Evolutionary conservation across 2,329 filamentous ascomycete genomes (phyloP).

Genomic region (Clonostachys solani): DNA sequence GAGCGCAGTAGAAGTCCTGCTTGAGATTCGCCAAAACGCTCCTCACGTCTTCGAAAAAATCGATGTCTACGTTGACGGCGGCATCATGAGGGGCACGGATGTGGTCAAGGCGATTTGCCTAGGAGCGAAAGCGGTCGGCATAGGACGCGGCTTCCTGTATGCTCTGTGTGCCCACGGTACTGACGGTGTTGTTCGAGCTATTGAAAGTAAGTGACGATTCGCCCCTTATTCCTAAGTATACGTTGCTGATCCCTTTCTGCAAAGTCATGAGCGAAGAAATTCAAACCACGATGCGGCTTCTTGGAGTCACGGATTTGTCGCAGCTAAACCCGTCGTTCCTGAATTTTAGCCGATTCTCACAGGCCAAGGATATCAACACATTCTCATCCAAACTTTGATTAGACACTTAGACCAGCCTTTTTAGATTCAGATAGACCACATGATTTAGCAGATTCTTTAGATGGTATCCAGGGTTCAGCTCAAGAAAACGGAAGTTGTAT

Average conservation of each 20-base stretch:
- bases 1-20: conserved; percentile 48
- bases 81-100: conserved; percentile 61
- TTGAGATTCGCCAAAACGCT: conserved; percentile 46
- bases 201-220: conserved; percentile 38
- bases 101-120: conserved; percentile 64
- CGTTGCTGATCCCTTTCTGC: no score
- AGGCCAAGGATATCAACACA: no score
- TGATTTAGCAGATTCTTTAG: no score
- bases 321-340: no score
- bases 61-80: conserved; percentile 60
- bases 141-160: conserved; percentile 58
- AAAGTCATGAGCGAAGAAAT: not conserved
- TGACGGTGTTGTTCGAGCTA: conserved; percentile 46
- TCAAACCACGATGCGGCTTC: not conserved
- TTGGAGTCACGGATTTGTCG: not conserved
- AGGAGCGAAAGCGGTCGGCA: conserved; percentile 58
- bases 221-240: not conserved
- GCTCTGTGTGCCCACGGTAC: conserved; percentile 44
- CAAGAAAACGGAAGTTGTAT: no score
- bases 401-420: no score
- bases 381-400: no score
- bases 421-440: no score
- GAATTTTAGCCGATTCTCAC: no score
- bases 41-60: conserved; percentile 55
- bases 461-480: no score